Conservation (phyloP, 1,284 basidiomycete species). For the Uromyces viciae-fabae region DNA sequence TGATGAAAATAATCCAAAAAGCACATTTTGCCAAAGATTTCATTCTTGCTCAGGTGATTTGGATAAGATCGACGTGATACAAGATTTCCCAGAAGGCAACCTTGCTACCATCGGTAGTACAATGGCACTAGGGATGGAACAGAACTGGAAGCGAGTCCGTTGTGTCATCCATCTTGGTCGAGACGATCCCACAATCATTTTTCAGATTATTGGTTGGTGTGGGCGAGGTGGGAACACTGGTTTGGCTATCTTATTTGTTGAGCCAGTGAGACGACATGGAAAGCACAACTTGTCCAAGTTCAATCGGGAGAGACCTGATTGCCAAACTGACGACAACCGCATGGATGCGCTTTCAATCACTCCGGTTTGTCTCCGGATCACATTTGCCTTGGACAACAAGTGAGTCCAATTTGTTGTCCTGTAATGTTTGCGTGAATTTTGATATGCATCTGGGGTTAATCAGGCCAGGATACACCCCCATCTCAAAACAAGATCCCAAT, state of each 20-base stretch:
- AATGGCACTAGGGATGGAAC: not conserved
- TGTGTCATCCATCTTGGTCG: not conserved
- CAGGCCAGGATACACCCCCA: not conserved
- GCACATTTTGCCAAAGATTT: not conserved
- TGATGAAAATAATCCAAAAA: not conserved
- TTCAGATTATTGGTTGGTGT: constrained; percentile 8
- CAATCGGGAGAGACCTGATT: not conserved
- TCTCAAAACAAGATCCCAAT: not conserved
- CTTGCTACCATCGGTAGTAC: not conserved
- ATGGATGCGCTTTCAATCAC: constrained; percentile 4
- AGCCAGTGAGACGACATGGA: not conserved
- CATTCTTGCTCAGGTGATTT: not conserved
- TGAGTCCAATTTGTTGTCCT: not conserved
- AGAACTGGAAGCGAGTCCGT: not conserved
- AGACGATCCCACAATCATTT: not conserved
- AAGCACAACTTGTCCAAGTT: no score
- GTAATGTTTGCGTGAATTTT: no score
- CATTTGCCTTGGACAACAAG: not conserved
- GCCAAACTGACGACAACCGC: not conserved
- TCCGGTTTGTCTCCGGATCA: not conserved
- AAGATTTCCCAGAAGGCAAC: no score
- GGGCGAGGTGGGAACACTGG: not conserved
- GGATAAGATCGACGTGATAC: not conserved
- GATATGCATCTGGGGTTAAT: no score
- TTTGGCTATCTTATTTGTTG: constrained; percentile 4